A percentile compares a stretch with the other conserved stretches of the same genome.
phyloP scores from a whole-genome alignment of 306 rosid genomes.

The Lotus japonicus region DNA sequence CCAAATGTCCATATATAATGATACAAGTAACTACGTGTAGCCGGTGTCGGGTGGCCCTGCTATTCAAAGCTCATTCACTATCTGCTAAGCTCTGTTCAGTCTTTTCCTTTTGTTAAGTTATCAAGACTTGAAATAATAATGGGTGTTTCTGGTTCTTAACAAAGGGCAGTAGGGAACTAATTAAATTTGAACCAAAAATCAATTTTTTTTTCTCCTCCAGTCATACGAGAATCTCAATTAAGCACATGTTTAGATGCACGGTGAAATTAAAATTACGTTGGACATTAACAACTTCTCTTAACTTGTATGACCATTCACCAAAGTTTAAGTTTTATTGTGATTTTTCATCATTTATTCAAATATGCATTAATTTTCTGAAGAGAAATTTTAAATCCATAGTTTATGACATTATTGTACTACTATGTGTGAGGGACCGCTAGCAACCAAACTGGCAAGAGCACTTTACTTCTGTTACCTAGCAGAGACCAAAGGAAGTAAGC shows the following conservation, averaged over 20 bases:
- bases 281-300: too few relatives aligned
- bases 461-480: background rate
- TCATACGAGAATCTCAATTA: background rate
- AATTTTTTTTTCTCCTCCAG: background rate
- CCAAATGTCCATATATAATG: background rate
- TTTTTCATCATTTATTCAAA: too few relatives aligned
- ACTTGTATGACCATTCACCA: too few relatives aligned
- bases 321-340: too few relatives aligned
- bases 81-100: background rate
- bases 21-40: background rate
- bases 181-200: background rate
- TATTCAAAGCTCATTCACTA: background rate
- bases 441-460: background rate
- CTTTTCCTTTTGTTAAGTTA: background rate
- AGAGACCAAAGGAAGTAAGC: constrained; percentile 14
- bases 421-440: too few relatives aligned
- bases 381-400: too few relatives aligned
- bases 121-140: background rate
- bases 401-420: too few relatives aligned
- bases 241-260: too few relatives aligned
- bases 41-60: background rate
- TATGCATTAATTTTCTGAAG: too few relatives aligned
- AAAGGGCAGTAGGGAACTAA: too few relatives aligned
- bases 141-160: background rate
- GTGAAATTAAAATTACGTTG: too few relatives aligned